phyloP scores from a whole-genome alignment of 2,329 filamentous ascomycete species.

The Hortaea sp. region DNA sequence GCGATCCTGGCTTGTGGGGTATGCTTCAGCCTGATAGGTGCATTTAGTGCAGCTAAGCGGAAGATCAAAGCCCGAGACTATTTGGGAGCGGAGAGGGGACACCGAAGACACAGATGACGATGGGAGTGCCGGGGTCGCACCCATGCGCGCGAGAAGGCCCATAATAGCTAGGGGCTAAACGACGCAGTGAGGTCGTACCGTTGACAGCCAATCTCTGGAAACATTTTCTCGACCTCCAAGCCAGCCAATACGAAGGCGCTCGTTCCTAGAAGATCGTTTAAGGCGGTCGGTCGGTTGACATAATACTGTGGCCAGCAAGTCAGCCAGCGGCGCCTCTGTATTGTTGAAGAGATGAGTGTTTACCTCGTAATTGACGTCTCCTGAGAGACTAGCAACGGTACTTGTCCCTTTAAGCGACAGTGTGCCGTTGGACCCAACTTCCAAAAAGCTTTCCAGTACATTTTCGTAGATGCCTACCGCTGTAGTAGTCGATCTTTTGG shows the following conservation, averaged over 20 bases:
- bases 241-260: conserved; percentile 33
- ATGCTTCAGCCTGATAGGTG: no score
- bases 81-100: no score
- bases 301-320: conserved; percentile 31
- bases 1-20: no score
- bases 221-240: conserved; percentile 22
- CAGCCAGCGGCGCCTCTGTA: background rate
- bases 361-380: conserved; percentile 42
- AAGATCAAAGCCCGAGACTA: no score
- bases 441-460: conserved; percentile 34
- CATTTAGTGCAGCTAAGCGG: no score
- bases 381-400: conserved; percentile 42
- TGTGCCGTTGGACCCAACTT: conserved; percentile 37
- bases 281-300: conserved; percentile 28
- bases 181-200: no score
- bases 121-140: no score
- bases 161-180: no score
- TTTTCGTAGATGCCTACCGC: conserved; percentile 43
- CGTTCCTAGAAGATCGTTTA: conserved; percentile 31
- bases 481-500: conserved; percentile 14
- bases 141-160: no score
- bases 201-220: no score
- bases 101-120: no score
- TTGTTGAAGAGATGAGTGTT: conserved; percentile 6
- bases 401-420: conserved; percentile 32